Evolutionary conservation across 257 asterid species (phyloP).

Genomic region (Ilex aquifolium): DNA sequence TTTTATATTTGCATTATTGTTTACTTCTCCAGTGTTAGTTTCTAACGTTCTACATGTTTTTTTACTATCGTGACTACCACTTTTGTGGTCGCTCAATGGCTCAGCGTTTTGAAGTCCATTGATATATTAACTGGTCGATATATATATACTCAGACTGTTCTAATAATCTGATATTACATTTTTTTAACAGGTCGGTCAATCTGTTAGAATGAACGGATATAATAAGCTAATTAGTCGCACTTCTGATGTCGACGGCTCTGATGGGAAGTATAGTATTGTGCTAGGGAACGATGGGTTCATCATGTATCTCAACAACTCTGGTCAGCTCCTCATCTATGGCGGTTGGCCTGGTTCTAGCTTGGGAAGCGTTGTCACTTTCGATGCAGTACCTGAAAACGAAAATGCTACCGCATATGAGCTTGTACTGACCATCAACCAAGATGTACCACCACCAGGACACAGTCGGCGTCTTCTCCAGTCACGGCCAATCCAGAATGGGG

Average conservation of each 20-base stretch:
- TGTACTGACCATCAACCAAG: neutral
- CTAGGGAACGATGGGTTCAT: neutral
- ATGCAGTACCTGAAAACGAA: neutral
- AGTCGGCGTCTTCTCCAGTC: neutral
- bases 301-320: neutral
- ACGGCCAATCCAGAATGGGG: neutral
- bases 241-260: constrained; percentile 1
- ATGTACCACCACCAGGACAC: neutral
- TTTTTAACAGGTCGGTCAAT: no score
- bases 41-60: no score
- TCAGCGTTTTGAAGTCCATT: no score
- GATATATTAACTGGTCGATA: no score
- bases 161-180: no score
- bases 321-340: neutral
- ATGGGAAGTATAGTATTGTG: neutral
- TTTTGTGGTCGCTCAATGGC: no score
- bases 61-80: no score
- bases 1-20: no score
- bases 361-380: neutral
- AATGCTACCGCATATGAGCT: neutral
- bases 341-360: neutral
- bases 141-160: no score
- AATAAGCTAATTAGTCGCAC: constrained; percentile 14
- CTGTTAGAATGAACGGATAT: no score
- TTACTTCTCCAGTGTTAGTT: no score